Evolutionary conservation across 148 eudicot species (phyloP).

Genomic region (Vaccinium vitisidaea): DNA sequence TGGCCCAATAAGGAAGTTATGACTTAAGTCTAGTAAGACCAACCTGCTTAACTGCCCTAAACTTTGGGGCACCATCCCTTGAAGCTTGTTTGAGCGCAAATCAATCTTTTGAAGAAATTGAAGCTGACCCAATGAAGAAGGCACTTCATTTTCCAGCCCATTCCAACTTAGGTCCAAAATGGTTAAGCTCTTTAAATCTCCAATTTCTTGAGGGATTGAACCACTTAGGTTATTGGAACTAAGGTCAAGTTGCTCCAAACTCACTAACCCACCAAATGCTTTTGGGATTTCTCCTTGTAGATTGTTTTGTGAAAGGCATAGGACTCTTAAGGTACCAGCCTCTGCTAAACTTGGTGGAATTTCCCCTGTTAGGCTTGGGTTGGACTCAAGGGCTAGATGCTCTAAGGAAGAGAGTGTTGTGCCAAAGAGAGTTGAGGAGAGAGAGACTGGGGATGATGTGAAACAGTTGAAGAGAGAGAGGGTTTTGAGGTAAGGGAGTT

Average conservation of each 20-base stretch:
- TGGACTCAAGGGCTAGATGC: slow-evolving; percentile 40
- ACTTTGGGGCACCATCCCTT: slow-evolving; percentile 37
- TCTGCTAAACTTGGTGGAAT: slow-evolving; percentile 36
- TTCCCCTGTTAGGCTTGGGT: slow-evolving; percentile 35
- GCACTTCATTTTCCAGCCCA: slow-evolving; percentile 31
- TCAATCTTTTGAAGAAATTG: slow-evolving; percentile 45
- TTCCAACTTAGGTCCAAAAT: slow-evolving; percentile 50
- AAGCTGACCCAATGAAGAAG: slow-evolving; percentile 32
- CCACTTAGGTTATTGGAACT: slow-evolving; percentile 48
- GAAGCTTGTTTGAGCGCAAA: slow-evolving; percentile 36
- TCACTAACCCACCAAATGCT: slow-evolving; percentile 34
- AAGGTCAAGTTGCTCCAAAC: slow-evolving; percentile 47
- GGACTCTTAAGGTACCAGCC: slow-evolving; percentile 21
- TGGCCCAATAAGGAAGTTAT: slow-evolving; percentile 42
- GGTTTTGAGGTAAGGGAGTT: slow-evolving; percentile 45
- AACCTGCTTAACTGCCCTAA: slow-evolving; percentile 37
- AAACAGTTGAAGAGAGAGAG: slow-evolving; percentile 51
- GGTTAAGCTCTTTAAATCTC: slow-evolving; percentile 32
- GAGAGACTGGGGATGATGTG: slow-evolving; percentile 26
- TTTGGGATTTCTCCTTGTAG: slow-evolving; percentile 42
- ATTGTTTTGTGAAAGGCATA: slow-evolving; percentile 41
- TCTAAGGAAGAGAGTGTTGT: slow-evolving; percentile 28
- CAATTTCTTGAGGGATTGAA: slow-evolving; percentile 40
- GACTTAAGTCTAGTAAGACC: slow-evolving; percentile 44
- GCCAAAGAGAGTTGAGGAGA: slow-evolving; percentile 24